Evolutionary conservation across 345 rosid genomes (phyloP), one percentile per base, ranked within the genome.

Genomic region (Moricandia moricandioides): DNA sequence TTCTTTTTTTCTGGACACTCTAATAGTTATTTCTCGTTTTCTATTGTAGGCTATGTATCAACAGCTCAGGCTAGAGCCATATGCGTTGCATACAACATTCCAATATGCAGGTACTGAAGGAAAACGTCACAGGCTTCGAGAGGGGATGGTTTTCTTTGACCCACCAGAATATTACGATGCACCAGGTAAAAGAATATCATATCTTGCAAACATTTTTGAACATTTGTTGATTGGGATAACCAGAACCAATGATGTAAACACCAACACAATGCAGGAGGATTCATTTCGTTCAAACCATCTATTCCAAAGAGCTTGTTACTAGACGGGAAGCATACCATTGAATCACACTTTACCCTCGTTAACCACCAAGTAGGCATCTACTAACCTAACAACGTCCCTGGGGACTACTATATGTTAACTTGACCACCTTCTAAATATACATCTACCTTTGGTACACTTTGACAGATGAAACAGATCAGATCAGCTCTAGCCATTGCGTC

Each of bases 101-200:
- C 99, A 95, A 71, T 95, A 88, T 84, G 98, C 86, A 54, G 99
- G 97, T 60, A 95, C 99, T 6, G 99, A 90, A 67, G 99, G 99
- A 73, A 92, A 92, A 86, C 93, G 99, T 26, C 98, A 95, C 67
- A 88, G 99, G 65, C 80, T 95, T 69, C 87, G 99, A 68, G 99
- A 95, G 73, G 97, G 82, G 72, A 92, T 83, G 94, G 81, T 84
- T 65, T 95, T 95, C 79, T 90, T 84, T 83, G 98, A 95, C 80
- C 92, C 91, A 43, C 90, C 94, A 10, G 98, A 90, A 55, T 95
- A 95, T 79, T 92, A 88, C 77, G 91, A 95, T 71, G 65, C 81
- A 14, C 86, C 92, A 76, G 98, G 99, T 95, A 88, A 73, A 66
- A 55, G 14, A 16, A 43, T 4, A 43, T 6, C 16, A 43, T 43